Evolutionary conservation across 2,329 filamentous ascomycete genomes (phyloP).

Genomic region (Colletotrichum sp.): DNA sequence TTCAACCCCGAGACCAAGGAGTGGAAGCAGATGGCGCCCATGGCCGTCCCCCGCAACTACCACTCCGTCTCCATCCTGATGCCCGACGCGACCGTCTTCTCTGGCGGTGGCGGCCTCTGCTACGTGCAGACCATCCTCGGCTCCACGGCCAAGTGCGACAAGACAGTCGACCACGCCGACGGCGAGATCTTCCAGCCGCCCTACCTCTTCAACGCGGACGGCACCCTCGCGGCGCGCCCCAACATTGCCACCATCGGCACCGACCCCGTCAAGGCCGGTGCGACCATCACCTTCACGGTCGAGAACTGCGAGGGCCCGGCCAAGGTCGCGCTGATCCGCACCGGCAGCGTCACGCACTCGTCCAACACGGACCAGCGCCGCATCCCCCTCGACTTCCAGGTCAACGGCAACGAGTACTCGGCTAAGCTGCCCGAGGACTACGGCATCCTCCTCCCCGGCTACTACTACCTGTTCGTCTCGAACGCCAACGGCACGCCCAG

Average conservation of each 20-base stretch:
- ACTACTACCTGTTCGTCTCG: conserved; percentile 60
- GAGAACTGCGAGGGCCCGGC: conserved; percentile 36
- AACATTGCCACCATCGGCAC: conserved; percentile 38
- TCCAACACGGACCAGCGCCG: conserved; percentile 65
- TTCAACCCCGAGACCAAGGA: conserved; percentile 46
- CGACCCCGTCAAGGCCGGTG: conserved; percentile 28
- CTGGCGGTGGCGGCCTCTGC: conserved; percentile 59
- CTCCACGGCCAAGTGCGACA: conserved; percentile 37
- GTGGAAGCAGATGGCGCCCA: conserved; percentile 41
- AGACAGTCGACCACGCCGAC: conserved; percentile 55
- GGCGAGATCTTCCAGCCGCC: conserved; percentile 61
- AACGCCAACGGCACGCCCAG: conserved; percentile 49
- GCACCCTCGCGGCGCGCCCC: conserved; percentile 44
- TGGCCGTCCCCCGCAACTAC: conserved; percentile 51
- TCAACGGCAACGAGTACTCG: conserved; percentile 36
- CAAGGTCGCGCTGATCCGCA: conserved; percentile 49
- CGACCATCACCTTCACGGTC: conserved; percentile 27
- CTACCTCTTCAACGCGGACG: conserved; percentile 56
- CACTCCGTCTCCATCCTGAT: conserved; percentile 55
- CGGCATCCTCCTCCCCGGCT: conserved; percentile 57
- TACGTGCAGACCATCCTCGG: conserved; percentile 24
- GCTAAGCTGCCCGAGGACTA: conserved; percentile 50
- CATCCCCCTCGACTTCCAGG: conserved; percentile 42
- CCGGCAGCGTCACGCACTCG: conserved; percentile 56
- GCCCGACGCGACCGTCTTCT: conserved; percentile 54